These are phyloP conservation scores for Antarctomyces pellizariae DNA, from an alignment of 495 filamentous ascomycete species.

Conservation along the genomic window DNA sequence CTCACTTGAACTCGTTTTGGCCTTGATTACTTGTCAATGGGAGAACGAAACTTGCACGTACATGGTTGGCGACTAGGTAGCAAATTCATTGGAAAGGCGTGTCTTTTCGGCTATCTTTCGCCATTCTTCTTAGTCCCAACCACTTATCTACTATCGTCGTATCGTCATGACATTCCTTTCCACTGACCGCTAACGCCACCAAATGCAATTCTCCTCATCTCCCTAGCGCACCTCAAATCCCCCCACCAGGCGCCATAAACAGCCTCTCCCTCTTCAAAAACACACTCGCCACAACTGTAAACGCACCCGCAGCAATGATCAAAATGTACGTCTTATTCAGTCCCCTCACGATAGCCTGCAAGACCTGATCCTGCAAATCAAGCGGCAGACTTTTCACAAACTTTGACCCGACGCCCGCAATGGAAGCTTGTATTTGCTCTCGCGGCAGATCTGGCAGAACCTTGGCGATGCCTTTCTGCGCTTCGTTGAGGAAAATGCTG, in stretches of 20 bases:
- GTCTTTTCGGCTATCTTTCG: too few relatives aligned
- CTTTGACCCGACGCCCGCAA: conserved; percentile 22
- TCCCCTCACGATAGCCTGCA: conserved; percentile 24
- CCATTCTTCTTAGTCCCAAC: too few relatives aligned
- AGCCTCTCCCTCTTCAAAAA: conserved; percentile 31
- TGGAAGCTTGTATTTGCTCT: conserved; percentile 19
- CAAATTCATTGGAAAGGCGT: too few relatives aligned
- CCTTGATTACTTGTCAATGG: too few relatives aligned
- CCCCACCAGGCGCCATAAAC: conserved; percentile 16
- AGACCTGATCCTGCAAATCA: conserved; percentile 15
- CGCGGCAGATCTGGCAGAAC: conserved; percentile 16
- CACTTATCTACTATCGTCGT: too few relatives aligned
- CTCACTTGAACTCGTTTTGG: too few relatives aligned
- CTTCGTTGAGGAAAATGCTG: conserved; percentile 27
- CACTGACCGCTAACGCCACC: too few relatives aligned
- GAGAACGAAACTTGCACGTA: too few relatives aligned
- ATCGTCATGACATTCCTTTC: too few relatives aligned
- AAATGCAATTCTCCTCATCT: too few relatives aligned
- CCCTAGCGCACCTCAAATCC: too few relatives aligned
- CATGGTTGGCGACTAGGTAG: too few relatives aligned
- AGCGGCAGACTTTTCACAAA: conserved; percentile 17
- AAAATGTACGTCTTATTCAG: conserved; percentile 28
- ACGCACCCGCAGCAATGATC: conserved; percentile 22
- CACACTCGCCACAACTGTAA: conserved; percentile 20
- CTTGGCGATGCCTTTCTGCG: conserved; percentile 11